Base-by-base conservation (phyloP, 2,329 filamentous ascomycete genomes). In the Echinosphaeria canescens region DNA sequence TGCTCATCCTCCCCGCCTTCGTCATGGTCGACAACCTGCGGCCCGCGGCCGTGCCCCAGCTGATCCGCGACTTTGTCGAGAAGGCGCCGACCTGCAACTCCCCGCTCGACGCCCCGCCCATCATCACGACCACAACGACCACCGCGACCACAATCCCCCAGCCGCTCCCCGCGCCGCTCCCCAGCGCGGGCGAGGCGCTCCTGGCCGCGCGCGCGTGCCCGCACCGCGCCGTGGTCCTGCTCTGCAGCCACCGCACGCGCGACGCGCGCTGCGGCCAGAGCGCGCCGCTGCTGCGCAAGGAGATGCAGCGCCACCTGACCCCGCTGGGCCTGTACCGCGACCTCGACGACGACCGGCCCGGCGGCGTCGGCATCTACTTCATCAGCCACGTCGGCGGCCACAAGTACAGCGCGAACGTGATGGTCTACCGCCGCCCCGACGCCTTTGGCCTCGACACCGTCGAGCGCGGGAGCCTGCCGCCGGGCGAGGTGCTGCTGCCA, bases 351-450 rank as follows among this genome's bases (percentile, higher is more conserved):
- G 72, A 82, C 46, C 56, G 88, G 30, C 81, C 84, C 0, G 85
- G 85, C 9, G 88, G 88, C 10, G 85, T 93, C 5, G 85, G 81
- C 1, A 79, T 98, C 35, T 92, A 92, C 52, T 95, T 93, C 44
- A 90, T 95, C 42, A 85, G 72, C 37, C 88, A 98, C 43, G 82
- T 93, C 3, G 88, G 88, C 15, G 88, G 88, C 1, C 88, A 98
- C 56, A 93, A 93, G 54, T 95, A 91, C 51, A 72, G 74, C 25
- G 88, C 88, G 15, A 98, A 98, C 41, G 69, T 95, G 38, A 78
- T 98, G 56, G 59, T 98, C 2, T 95, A 98, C 47, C 65, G 88
- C 8, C 61, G 62, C 28, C 56, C 54, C 5, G 55, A 68, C 37
- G 56, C 63, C 1, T 69, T 66, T 39, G 62, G 61, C 1, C 37